phyloP scores from a whole-genome alignment of 2,329 filamentous ascomycete species.

The Scolecobasidium constrictum region DNA sequence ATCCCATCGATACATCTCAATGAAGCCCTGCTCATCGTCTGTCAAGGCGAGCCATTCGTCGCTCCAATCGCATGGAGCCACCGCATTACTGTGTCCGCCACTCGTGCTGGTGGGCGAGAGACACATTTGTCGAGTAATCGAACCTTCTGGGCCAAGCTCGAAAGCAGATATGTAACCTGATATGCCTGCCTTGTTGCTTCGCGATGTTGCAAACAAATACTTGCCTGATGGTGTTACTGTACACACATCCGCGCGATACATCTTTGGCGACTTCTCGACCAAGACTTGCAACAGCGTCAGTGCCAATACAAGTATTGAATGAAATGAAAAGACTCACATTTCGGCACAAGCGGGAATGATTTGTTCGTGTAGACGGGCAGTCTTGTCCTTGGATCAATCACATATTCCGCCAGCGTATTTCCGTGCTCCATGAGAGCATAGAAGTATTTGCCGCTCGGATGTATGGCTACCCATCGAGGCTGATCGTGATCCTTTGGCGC shows the following conservation, averaged over 20 bases:
- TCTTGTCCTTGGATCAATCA: slow-evolving; percentile 62
- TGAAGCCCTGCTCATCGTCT: slow-evolving; percentile 76
- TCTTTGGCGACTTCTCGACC: slow-evolving; percentile 40
- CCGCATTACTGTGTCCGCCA: slow-evolving; percentile 79
- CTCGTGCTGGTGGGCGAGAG: slow-evolving; percentile 78
- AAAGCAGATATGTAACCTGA: slow-evolving; percentile 80
- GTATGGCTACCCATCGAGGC: slow-evolving; percentile 80
- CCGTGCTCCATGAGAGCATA: slow-evolving; percentile 88
- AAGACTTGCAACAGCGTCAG: too few relatives aligned
- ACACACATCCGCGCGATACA: slow-evolving; percentile 82
- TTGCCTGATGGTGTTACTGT: slow-evolving; percentile 55
- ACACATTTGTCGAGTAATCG: slow-evolving; percentile 67
- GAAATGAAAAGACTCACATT: slow-evolving; percentile 39
- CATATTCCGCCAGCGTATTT: slow-evolving; percentile 72
- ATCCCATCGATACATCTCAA: slow-evolving; percentile 81
- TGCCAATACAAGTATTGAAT: too few relatives aligned
- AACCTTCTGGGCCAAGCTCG: slow-evolving; percentile 54
- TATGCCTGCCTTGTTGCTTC: slow-evolving; percentile 62
- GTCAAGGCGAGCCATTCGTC: slow-evolving; percentile 87
- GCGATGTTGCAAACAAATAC: slow-evolving; percentile 77
- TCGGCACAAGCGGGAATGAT: slow-evolving; percentile 68
- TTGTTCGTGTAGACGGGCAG: slow-evolving; percentile 70
- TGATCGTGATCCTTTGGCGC: slow-evolving; percentile 65
- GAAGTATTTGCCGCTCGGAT: slow-evolving; percentile 65
- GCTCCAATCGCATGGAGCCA: slow-evolving; percentile 71